Base-by-base conservation (phyloP, 2,329 filamentous ascomycete species). In the Fusarium sp. region DNA sequence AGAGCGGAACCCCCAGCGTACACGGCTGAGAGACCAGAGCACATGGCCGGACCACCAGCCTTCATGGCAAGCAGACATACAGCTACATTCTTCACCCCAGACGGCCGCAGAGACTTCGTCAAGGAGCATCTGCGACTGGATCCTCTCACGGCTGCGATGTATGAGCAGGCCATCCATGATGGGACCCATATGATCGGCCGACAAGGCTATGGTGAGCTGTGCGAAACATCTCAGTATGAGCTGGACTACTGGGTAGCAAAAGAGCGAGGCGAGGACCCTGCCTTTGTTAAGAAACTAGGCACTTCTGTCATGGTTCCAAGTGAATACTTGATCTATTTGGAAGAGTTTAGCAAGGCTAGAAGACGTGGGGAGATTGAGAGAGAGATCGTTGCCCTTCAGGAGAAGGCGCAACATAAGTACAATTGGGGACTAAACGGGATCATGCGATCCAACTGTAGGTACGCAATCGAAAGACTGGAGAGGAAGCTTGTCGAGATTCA, bases 361-460 rank as follows among this genome's bases (percentile, higher is more conserved):
- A 55, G 24, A 39, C 20, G 34, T 3, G 51, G 34, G 0, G 34
- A 55, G 2, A 28, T 55, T 0, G 51, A 55, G 7, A 4, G 14
- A 0, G 51, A 55, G 8, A 22, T 55, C 1, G 11, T 52, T 24
- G 8, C 0, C 10, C 7, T 39, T 1, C 51, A 38, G 14, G 34
- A 54, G 18, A 54, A 39, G 5, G 32, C 50, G 5, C 50, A 52
- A 8, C 9, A 11, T 3, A 26, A 26, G 1, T 36, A 26, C 9
- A 4, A 20, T 2, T 2, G 1, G 2, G 48, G 48, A 1, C 30
- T 48, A 0, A 30, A 30, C 5, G 20, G 20, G 0, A 12, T 50
- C 3, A 30, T 50, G 47, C 28, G 20, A 12, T n/a, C 14, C 0
- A 17, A 5, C 2, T 51, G 32, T 10, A 20, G 4, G 8, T 3